A percentile compares a stretch with the other conserved stretches of the same genome.
phyloP scores from a whole-genome alignment of 805 yeast species.

The Candida sakaeoensis region DNA sequence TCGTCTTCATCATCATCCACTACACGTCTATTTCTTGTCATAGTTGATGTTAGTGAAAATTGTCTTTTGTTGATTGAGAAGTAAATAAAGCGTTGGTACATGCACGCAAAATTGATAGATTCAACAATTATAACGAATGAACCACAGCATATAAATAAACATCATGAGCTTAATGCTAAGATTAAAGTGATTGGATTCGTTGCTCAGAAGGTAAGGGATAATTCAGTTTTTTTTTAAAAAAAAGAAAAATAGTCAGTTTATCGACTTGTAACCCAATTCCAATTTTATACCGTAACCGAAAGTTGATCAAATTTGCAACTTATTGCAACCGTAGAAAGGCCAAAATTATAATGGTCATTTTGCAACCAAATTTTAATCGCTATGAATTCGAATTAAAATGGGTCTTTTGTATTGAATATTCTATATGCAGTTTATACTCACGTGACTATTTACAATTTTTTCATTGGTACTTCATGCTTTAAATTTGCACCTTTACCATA shows the following conservation, averaged over 20 bases:
- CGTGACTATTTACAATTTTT: conserved; percentile 19
- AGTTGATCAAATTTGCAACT: not conserved
- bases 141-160: not conserved
- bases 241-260: not conserved
- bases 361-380: not conserved
- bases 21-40: conserved; percentile 6
- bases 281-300: not conserved
- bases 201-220: too few species aligned
- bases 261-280: too few species aligned
- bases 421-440: not conserved
- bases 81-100: not conserved
- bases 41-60: not conserved
- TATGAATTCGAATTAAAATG: too few species aligned
- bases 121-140: not conserved
- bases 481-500: conserved; percentile 60
- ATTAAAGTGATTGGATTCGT: too few species aligned
- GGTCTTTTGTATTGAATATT: not conserved
- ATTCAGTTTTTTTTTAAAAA: too few species aligned
- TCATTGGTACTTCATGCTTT: conserved; percentile 49
- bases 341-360: not conserved
- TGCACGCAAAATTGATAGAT: not conserved
- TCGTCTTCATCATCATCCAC: conserved; percentile 7
- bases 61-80: conserved; percentile 1
- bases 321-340: conserved; percentile 2
- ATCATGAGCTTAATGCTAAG: too few species aligned